Evolutionary conservation across 257 asterid species (phyloP).

Genomic region (Nicotiana paniculata): DNA sequence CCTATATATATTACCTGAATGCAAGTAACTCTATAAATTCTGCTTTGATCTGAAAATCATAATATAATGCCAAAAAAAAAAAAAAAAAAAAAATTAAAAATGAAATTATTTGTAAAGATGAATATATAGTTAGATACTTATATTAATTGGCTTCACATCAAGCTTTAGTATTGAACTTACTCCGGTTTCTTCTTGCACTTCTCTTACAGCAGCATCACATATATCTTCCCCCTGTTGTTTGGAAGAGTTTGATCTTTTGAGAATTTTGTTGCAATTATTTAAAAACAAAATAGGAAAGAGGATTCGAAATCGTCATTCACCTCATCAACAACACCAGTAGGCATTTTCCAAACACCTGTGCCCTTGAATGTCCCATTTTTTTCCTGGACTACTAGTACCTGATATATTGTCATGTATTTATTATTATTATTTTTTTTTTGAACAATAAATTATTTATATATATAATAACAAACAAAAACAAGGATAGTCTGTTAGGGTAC

Average conservation of each 20-base stretch:
- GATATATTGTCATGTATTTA: background rate
- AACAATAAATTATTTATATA: too few species aligned
- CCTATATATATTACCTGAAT: constrained; percentile 48
- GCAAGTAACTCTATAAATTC: constrained; percentile 74
- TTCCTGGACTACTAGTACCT: constrained; percentile 89
- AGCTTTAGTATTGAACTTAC: constrained; percentile 29
- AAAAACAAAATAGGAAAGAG: background rate
- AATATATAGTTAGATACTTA: background rate
- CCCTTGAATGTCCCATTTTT: constrained; percentile 66
- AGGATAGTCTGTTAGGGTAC: too few species aligned
- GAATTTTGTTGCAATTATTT: background rate
- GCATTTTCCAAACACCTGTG: constrained; percentile 81
- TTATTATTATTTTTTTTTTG: too few species aligned
- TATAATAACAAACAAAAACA: too few species aligned
- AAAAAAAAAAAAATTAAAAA: too few species aligned
- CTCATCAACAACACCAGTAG: constrained; percentile 96
- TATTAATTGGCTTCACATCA: background rate
- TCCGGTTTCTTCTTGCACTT: constrained; percentile 95
- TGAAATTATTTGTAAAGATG: background rate
- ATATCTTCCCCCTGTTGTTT: constrained; percentile 70
- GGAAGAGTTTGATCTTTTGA: background rate
- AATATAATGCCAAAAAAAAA: background rate
- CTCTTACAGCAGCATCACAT: constrained; percentile 85
- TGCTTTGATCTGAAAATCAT: constrained; percentile 50
- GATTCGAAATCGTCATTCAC: constrained; percentile 23